A percentile compares a stretch with the other conserved stretches of the same genome.
These are phyloP conservation scores for Aquilaria malaccensis DNA, from an alignment of 345 rosid genomes.

Conservation along the genomic window DNA sequence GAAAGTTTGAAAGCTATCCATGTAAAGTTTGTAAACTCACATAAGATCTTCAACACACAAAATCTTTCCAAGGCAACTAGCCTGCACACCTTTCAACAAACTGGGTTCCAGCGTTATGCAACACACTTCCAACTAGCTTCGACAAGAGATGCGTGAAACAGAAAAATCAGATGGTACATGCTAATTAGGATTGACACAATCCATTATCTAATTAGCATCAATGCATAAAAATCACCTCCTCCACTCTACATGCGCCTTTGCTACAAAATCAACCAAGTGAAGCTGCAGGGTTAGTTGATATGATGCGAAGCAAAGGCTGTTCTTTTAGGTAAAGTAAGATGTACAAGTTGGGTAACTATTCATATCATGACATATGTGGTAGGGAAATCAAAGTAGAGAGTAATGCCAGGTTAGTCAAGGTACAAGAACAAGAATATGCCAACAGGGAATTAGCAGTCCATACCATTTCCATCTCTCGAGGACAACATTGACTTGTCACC, in stretches of 20 bases:
- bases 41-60: not conserved
- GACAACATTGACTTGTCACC: constrained; percentile 42
- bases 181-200: too few species aligned
- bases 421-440: constrained; percentile 3
- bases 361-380: not conserved
- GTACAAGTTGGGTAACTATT: not conserved
- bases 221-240: constrained; percentile 31
- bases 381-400: not conserved
- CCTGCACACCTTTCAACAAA: not conserved
- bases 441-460: constrained; percentile 11
- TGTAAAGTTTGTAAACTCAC: too few species aligned
- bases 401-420: constrained; percentile 1
- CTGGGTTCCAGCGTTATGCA: too few species aligned
- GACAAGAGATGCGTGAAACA: too few species aligned
- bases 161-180: too few species aligned
- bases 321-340: not conserved
- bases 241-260: constrained; percentile 49
- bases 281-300: not conserved
- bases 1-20: too few species aligned
- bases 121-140: too few species aligned
- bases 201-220: too few species aligned
- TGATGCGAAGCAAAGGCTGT: not conserved
- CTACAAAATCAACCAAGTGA: constrained; percentile 36
- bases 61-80: constrained; percentile 7
- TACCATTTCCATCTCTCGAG: constrained; percentile 61